Conservation (phyloP, 148 eudicot species). For the Nepenthes gracilis region DNA sequence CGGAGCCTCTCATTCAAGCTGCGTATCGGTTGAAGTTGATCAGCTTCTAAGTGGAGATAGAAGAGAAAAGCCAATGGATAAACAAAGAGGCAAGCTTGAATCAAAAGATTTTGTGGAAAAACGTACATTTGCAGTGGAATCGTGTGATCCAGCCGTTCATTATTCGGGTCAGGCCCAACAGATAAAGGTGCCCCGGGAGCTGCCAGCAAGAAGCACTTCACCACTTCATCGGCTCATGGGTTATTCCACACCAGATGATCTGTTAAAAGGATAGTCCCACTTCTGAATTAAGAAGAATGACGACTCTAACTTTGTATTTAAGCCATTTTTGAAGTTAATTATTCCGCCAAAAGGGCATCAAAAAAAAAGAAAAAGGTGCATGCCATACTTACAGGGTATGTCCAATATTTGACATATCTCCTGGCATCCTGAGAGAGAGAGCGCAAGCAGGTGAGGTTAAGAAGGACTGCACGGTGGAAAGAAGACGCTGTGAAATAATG, state of each 20-base stretch:
- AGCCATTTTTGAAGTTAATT: no score
- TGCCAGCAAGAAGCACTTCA: constrained; percentile 29
- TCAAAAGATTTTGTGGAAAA: constrained; percentile 11
- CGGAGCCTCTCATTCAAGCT: constrained; percentile 20
- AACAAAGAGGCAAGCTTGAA: constrained; percentile 15
- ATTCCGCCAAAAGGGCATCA: no score
- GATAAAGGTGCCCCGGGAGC: constrained; percentile 30
- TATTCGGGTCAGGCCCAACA: constrained; percentile 17
- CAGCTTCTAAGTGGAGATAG: constrained; percentile 3
- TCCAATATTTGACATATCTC: no score
- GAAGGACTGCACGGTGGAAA: no score
- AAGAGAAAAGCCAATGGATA: constrained; percentile 15
- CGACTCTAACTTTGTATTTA: no score
- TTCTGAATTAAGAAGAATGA: neutral
- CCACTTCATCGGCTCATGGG: constrained; percentile 91
- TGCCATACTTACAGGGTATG: no score
- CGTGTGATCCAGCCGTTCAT: constrained; percentile 9
- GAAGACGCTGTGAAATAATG: no score
- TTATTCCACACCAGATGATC: constrained; percentile 46
- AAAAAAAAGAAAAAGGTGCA: no score
- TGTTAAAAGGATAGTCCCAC: constrained; percentile 11
- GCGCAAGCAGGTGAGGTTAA: no score
- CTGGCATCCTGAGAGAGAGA: no score
- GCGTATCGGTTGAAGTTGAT: constrained; percentile 16
- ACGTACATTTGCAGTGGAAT: neutral